Evolutionary conservation across 768 basidiomycete species (phyloP).

Genomic region (Polyporus arcularius): DNA sequence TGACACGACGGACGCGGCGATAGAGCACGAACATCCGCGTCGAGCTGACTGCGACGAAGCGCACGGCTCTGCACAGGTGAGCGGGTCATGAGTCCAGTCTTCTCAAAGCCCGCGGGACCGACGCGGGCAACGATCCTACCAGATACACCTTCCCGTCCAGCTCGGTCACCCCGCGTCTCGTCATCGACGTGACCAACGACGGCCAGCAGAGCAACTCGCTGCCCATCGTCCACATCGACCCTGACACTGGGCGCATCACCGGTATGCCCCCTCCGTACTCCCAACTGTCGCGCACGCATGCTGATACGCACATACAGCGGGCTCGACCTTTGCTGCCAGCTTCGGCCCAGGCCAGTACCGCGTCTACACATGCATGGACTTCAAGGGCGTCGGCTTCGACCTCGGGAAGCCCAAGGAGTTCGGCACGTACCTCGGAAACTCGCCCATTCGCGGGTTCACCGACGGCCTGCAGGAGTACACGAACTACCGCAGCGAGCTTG

Average conservation of each 20-base stretch:
- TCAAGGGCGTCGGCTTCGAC: slow-evolving; percentile 49
- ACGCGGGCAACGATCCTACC: not conserved
- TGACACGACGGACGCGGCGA: not conserved
- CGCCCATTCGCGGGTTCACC: slow-evolving; percentile 47
- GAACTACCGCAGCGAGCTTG: slow-evolving; percentile 50
- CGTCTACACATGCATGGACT: slow-evolving; percentile 62
- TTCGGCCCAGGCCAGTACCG: slow-evolving; percentile 62
- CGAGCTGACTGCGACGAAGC: slow-evolving; percentile 59
- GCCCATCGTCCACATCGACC: slow-evolving; percentile 50
- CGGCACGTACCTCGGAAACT: slow-evolving; percentile 54
- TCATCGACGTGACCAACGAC: slow-evolving; percentile 65
- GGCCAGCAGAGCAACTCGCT: slow-evolving; percentile 53
- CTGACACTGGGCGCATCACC: slow-evolving; percentile 49
- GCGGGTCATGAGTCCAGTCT: not conserved
- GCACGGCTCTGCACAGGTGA: slow-evolving; percentile 61
- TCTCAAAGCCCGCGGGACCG: no score
- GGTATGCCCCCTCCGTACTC: slow-evolving; percentile 32
- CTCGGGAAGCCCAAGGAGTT: slow-evolving; percentile 47
- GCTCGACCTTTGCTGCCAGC: slow-evolving; percentile 49
- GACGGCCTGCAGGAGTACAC: slow-evolving; percentile 51
- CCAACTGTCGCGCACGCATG: not conserved
- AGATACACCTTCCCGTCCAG: slow-evolving; percentile 34
- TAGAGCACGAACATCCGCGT: slow-evolving; percentile 59
- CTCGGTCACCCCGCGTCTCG: slow-evolving; percentile 45
- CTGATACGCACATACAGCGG: slow-evolving; percentile 27